phyloP scores from a whole-genome alignment of 768 basidiomycete species.

The Suillus hirtellus region DNA sequence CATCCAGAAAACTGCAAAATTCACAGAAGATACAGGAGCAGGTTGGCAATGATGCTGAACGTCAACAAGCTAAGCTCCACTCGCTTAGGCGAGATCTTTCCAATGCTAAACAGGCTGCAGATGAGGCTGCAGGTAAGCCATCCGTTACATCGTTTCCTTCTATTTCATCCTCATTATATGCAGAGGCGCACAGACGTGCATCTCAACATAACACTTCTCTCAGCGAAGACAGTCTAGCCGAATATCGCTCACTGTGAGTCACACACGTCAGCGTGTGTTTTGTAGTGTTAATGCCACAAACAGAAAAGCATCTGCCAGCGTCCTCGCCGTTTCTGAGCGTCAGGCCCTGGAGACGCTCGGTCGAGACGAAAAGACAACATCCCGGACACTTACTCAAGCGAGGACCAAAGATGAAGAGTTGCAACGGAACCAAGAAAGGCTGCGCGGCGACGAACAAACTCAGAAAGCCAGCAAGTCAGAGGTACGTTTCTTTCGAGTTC shows the following conservation, averaged over 20 bases:
- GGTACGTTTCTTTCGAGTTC: slow-evolving; percentile 37
- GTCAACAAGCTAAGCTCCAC: slow-evolving; percentile 52
- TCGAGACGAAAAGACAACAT: slow-evolving; percentile 78
- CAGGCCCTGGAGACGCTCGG: slow-evolving; percentile 78
- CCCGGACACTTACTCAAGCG: slow-evolving; percentile 62
- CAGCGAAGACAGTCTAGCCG: slow-evolving; percentile 79
- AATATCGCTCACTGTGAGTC: slow-evolving; percentile 53
- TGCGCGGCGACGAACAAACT: slow-evolving; percentile 51
- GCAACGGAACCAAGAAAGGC: slow-evolving; percentile 54
- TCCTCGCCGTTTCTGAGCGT: slow-evolving; percentile 83
- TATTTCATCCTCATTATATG: slow-evolving; percentile 14
- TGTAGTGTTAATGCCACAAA: neutral
- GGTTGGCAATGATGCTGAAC: slow-evolving; percentile 58
- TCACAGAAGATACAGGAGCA: slow-evolving; percentile 63
- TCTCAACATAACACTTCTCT: slow-evolving; percentile 77
- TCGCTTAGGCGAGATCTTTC: slow-evolving; percentile 64
- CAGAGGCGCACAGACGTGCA: slow-evolving; percentile 74
- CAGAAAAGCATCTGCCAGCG: slow-evolving; percentile 79
- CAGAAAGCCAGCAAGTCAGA: slow-evolving; percentile 57
- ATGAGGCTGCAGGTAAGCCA: slow-evolving; percentile 73
- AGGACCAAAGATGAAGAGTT: slow-evolving; percentile 70
- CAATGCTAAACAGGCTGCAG: slow-evolving; percentile 65
- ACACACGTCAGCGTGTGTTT: neutral
- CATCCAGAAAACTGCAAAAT: slow-evolving; percentile 74
- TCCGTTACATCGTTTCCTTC: neutral